Evolutionary conservation across 331 rosid genomes (phyloP).

Genomic region (Quercus tomentella): DNA sequence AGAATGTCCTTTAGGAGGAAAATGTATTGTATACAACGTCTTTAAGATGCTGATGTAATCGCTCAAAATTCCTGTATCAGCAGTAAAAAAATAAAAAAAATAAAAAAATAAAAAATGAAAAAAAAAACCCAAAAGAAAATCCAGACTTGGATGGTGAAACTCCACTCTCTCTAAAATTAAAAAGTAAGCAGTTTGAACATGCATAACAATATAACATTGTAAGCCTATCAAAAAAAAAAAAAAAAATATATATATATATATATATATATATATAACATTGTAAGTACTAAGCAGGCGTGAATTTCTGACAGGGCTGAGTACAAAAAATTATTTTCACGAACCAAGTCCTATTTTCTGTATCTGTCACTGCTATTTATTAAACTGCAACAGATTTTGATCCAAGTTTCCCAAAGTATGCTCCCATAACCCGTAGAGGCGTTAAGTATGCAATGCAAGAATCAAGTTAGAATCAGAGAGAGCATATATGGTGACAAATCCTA

Average conservation of each 20-base stretch:
- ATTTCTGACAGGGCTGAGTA: constrained; percentile 11
- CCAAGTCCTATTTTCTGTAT: constrained; percentile 79
- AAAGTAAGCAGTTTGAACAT: background rate
- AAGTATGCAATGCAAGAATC: constrained; percentile 18
- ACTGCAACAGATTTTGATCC: constrained; percentile 94
- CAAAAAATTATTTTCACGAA: constrained; percentile 86
- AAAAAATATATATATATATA: too few species aligned
- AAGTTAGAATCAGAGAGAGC: constrained; percentile 12
- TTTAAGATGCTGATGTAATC: constrained; percentile 85
- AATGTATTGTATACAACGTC: constrained; percentile 74
- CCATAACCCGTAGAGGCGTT: constrained; percentile 63
- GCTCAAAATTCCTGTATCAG: constrained; percentile 95
- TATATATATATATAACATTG: too few species aligned
- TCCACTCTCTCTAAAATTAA: background rate
- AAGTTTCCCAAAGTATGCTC: constrained; percentile 87
- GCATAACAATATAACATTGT: background rate
- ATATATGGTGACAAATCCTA: background rate
- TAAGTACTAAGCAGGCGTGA: too few species aligned
- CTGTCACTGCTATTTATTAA: constrained; percentile 84
- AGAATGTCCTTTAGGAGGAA: constrained; percentile 97
- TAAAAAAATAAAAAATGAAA: background rate
- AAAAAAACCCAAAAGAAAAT: background rate
- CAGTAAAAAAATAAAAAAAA: constrained; percentile 17
- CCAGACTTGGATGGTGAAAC: background rate
- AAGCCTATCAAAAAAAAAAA: too few species aligned